Evolutionary conservation across 2,329 filamentous ascomycete genomes (phyloP), one percentile per base, ranked within the genome.

Genomic region (Capronia americana): DNA sequence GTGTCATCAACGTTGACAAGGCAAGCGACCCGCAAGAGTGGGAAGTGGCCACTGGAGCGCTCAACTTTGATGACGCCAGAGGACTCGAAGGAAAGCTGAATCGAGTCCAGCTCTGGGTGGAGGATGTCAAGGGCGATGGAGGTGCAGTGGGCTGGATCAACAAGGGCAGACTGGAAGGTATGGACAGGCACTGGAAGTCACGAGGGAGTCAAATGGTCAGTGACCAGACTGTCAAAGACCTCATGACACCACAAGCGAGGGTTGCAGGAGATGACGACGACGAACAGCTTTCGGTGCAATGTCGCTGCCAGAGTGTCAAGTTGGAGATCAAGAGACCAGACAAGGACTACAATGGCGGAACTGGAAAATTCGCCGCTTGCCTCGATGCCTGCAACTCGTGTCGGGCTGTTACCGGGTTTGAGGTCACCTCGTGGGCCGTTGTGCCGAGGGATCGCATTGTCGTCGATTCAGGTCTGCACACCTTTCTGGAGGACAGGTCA

Each of bases 71-170:
- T 1, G 61, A 62, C 17, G 55, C 24, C 17, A 55, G 17, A 24
- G 65, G 62, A 1, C 41, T 69, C 7, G 55, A 67, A 20, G 65
- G 61, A 23, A 63, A 38, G 30, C 44, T 72, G 44, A 63, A 67
- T 28, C 57, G 70, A 23, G 69, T 68, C 5, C 65, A 71, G 46
- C 50, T 72, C 12, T 72, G 67, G 65, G 58, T 70, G 1, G 69
- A 67, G 20, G 69, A 72, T 60, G 64, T 69, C 38, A 64, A 51
- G 30, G 65, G 50, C 24, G 70, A 72, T 56, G 70, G 67, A 5
- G 70, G 70, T 34, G 67, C 69, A 17, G 66, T 57, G 1, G 57
- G 30, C 4, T 72, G 70, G 70, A 67, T 72, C 61, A 69, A 70
- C 30, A 14, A 58, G 10, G 69, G 69, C 30, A 57, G 55, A 44